Evolutionary conservation across 345 rosid species (phyloP).

Genomic region (Brassica carinata): DNA sequence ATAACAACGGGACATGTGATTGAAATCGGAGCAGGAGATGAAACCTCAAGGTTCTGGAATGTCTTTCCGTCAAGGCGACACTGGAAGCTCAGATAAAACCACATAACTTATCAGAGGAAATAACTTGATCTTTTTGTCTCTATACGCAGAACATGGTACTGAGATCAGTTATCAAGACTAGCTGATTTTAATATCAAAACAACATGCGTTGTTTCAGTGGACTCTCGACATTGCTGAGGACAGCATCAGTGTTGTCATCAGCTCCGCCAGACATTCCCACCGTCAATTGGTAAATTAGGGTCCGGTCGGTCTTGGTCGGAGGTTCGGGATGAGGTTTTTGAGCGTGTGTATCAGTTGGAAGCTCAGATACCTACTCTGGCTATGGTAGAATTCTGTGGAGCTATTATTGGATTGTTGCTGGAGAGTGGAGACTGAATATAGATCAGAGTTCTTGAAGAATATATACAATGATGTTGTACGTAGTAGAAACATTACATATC

Average conservation of each 20-base stretch:
- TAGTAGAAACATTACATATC: too few relatives aligned
- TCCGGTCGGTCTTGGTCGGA: too few relatives aligned
- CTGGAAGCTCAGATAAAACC: neutral
- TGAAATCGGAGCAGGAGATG: neutral
- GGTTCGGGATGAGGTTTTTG: neutral
- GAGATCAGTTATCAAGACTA: neutral
- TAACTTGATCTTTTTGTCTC: too few relatives aligned
- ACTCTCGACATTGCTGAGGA: neutral
- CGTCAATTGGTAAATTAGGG: neutral
- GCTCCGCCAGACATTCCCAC: neutral
- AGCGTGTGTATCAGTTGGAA: neutral
- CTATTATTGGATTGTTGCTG: too few relatives aligned
- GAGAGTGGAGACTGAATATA: too few relatives aligned
- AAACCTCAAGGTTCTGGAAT: neutral
- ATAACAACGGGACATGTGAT: neutral
- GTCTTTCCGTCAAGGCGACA: neutral
- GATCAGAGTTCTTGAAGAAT: too few relatives aligned
- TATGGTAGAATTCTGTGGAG: too few relatives aligned
- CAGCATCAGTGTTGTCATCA: neutral
- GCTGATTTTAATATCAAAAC: neutral
- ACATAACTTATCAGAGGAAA: too few relatives aligned
- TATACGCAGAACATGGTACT: neutral
- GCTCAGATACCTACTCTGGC: too few relatives aligned
- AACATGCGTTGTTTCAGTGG: neutral
- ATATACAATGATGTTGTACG: too few relatives aligned